These are phyloP conservation scores for Immersiella caudata DNA, from an alignment of 495 filamentous ascomycete species.

Conservation along the genomic window DNA sequence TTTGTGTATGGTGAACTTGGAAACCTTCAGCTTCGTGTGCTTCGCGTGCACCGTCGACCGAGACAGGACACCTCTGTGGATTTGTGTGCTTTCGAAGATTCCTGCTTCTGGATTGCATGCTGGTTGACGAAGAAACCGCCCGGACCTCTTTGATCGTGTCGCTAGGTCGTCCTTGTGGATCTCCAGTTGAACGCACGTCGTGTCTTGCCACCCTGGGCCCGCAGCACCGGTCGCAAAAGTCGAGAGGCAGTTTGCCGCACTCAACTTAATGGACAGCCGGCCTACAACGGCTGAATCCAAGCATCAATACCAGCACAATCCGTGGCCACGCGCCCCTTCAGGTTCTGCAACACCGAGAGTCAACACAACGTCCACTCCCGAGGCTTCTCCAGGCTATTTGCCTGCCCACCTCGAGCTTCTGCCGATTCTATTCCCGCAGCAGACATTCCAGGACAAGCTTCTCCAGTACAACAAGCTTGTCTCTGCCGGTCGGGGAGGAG, in stretches of 20 bases:
- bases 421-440: slow-evolving; percentile 54
- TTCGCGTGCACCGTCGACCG: background rate
- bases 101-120: background rate
- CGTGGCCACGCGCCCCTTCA: slow-evolving; percentile 43
- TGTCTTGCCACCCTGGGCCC: slow-evolving; percentile 22
- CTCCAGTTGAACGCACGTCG: slow-evolving; percentile 16
- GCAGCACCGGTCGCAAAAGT: slow-evolving; percentile 23
- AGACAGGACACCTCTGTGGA: background rate
- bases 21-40: background rate
- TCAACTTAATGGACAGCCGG: slow-evolving; percentile 56
- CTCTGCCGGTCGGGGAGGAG: slow-evolving; percentile 50
- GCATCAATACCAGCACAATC: slow-evolving; percentile 50
- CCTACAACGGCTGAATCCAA: slow-evolving; percentile 54
- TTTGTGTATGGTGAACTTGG: background rate
- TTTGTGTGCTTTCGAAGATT: background rate
- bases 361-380: slow-evolving; percentile 30
- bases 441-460: slow-evolving; percentile 56
- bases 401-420: slow-evolving; percentile 47
- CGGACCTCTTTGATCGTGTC: slow-evolving; percentile 18
- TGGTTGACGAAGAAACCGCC: slow-evolving; percentile 17
- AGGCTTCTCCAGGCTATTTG: slow-evolving; percentile 36
- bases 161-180: slow-evolving; percentile 16
- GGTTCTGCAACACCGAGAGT: slow-evolving; percentile 30
- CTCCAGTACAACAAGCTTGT: slow-evolving; percentile 59
- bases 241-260: slow-evolving; percentile 28